These are phyloP conservation scores for Phyllosticta citriasiana DNA, from an alignment of 2,329 filamentous ascomycete species.

Conservation along the genomic window DNA sequence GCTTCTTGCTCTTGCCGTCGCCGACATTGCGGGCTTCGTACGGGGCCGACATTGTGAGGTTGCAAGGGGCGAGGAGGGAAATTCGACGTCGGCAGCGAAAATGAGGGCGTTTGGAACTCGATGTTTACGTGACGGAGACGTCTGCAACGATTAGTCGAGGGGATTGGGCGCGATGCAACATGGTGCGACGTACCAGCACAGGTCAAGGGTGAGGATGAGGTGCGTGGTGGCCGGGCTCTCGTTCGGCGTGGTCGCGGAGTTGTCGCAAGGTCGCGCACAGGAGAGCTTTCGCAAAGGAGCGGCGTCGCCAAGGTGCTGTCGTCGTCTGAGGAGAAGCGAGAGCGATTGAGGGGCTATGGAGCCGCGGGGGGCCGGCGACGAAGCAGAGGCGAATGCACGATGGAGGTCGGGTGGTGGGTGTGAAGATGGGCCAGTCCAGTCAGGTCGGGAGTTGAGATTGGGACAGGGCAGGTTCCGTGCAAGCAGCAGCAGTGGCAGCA, in stretches of 20 bases:
- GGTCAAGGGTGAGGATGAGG: conserved; percentile 16
- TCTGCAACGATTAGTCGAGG: conserved; percentile 8
- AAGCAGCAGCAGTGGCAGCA: background rate
- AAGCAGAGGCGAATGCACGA: conserved; percentile 1
- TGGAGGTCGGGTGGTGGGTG: conserved; percentile 1
- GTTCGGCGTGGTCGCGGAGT: conserved; percentile 4
- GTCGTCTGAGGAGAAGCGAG: background rate
- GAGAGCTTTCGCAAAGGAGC: conserved; percentile 2
- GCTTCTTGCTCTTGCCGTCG: conserved; percentile 81
- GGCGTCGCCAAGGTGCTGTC: background rate
- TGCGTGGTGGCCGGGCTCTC: conserved; percentile 17
- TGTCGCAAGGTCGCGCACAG: conserved; percentile 10
- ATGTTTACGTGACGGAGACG: conserved; percentile 4
- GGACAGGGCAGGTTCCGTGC: background rate
- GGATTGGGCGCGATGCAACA: conserved; percentile 6
- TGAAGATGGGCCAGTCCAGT: background rate
- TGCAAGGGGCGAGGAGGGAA: conserved; percentile 13
- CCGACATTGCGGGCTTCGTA: conserved; percentile 58
- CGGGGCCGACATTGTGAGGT: conserved; percentile 45
- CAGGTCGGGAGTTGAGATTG: background rate
- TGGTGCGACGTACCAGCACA: conserved; percentile 11
- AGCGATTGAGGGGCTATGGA: background rate
- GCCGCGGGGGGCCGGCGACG: conserved; percentile 9
- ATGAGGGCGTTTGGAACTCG: conserved; percentile 3
- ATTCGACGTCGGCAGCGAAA: background rate